Evolutionary conservation across 495 filamentous ascomycete genomes (phyloP).

Genomic region (Tuber calosporum): DNA sequence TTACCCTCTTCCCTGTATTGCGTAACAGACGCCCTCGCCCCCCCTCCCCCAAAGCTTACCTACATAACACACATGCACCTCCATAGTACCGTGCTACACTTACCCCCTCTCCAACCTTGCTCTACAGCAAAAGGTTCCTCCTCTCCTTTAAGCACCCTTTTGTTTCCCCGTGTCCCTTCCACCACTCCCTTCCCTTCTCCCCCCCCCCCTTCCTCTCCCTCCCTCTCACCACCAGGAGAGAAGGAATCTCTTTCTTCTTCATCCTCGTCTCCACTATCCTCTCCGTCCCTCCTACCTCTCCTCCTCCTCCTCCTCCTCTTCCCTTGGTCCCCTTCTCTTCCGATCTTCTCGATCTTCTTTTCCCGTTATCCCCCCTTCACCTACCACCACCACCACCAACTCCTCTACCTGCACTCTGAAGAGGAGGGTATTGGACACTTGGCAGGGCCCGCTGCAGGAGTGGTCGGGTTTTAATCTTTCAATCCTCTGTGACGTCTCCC

Average conservation of each 20-base stretch:
- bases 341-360: constrained; percentile 20
- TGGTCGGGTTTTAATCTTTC: constrained; percentile 30
- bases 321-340: constrained; percentile 23
- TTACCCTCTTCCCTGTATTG: constrained; percentile 10
- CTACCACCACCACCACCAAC: constrained; percentile 4
- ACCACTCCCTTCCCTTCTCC: constrained; percentile 10
- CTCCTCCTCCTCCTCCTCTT: constrained; percentile 1
- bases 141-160: constrained; percentile 34
- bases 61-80: constrained; percentile 35
- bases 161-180: constrained; percentile 21
- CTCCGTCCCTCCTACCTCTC: background rate
- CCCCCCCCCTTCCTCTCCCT: constrained; percentile 19
- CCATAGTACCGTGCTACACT: constrained; percentile 20
- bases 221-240: constrained; percentile 23
- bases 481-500: constrained; percentile 35
- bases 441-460: constrained; percentile 20
- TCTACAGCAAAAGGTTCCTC: constrained; percentile 15
- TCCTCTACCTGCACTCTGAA: constrained; percentile 7
- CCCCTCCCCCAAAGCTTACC: constrained; percentile 14
- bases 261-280: constrained; percentile 4
- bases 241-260: constrained; percentile 25
- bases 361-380: background rate
- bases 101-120: constrained; percentile 32
- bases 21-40: constrained; percentile 18
- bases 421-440: constrained; percentile 26